Percentiles rank a stretch among this genome's conserved stretches.
phyloP scores from a whole-genome alignment of 148 eudicot genomes.

The Vaccinium darrowii region DNA sequence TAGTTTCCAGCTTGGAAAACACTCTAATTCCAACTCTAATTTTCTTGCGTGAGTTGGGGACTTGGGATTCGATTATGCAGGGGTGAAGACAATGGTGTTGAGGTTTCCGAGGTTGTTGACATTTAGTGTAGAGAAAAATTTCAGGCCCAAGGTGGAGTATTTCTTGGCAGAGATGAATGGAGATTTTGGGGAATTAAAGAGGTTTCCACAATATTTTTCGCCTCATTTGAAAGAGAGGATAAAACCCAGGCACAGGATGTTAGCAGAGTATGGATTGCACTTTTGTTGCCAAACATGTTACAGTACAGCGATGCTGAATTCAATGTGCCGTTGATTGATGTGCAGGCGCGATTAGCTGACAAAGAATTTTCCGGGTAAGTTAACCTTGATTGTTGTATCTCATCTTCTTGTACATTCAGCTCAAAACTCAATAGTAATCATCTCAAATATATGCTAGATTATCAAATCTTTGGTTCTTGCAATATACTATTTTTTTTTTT shows the following conservation, averaged over 20 bases:
- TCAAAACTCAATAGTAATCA: not conserved
- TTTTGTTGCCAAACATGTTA: constrained; percentile 72
- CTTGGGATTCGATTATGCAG: constrained; percentile 31
- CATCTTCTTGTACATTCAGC: constrained; percentile 5
- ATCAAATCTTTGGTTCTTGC: constrained; percentile 11
- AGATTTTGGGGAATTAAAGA: constrained; percentile 59
- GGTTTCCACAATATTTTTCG: constrained; percentile 88
- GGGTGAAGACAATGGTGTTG: constrained; percentile 60
- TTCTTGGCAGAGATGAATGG: constrained; percentile 77
- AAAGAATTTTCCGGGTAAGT: constrained; percentile 21
- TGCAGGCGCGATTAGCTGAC: constrained; percentile 34
- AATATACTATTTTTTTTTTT: not conserved
- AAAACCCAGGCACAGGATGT: constrained; percentile 50
- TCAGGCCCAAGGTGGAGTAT: constrained; percentile 59
- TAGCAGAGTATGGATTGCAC: constrained; percentile 52
- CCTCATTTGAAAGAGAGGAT: constrained; percentile 86
- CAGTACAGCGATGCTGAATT: constrained; percentile 80
- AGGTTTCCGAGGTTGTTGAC: constrained; percentile 77
- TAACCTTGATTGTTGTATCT: not conserved
- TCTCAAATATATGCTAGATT: not conserved
- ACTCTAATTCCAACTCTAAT: not conserved
- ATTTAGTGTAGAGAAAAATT: constrained; percentile 62
- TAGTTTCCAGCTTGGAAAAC: constrained; percentile 6
- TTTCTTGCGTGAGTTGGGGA: not conserved
- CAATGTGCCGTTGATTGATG: constrained; percentile 51